phyloP scores from a whole-genome alignment of 2,329 filamentous ascomycete species.

The Zasmidium cellare region DNA sequence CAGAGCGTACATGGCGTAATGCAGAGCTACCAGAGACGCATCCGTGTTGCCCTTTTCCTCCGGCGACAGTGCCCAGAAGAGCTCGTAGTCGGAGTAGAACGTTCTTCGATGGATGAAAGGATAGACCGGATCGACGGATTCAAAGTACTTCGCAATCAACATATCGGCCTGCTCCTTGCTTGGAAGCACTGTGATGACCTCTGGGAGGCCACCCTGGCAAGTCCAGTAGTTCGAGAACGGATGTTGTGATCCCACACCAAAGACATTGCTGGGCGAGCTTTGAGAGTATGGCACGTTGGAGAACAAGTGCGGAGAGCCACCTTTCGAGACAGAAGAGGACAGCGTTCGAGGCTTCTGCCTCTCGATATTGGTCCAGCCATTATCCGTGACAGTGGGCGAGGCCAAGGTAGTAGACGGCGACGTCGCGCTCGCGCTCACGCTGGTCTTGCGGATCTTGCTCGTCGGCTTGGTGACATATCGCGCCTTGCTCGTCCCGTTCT shows the following conservation, averaged over 20 bases:
- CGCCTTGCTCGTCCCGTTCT: slow-evolving; percentile 27
- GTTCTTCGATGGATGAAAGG: slow-evolving; percentile 75
- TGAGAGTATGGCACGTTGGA: slow-evolving; percentile 73
- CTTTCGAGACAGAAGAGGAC: background rate
- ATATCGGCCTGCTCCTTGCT: slow-evolving; percentile 75
- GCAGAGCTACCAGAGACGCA: slow-evolving; percentile 68
- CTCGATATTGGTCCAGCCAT: slow-evolving; percentile 30
- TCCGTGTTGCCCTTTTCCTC: slow-evolving; percentile 62
- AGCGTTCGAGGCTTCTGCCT: background rate
- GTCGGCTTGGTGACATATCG: slow-evolving; percentile 37
- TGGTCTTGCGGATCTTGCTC: slow-evolving; percentile 34
- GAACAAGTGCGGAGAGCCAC: slow-evolving; percentile 53
- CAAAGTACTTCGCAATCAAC: slow-evolving; percentile 56
- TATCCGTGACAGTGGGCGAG: slow-evolving; percentile 28
- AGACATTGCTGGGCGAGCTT: slow-evolving; percentile 72
- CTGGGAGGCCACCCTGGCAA: slow-evolving; percentile 70
- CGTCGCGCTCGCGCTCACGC: slow-evolving; percentile 14
- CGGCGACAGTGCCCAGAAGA: slow-evolving; percentile 66
- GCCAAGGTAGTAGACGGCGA: slow-evolving; percentile 20
- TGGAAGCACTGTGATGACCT: slow-evolving; percentile 74
- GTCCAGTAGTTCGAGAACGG: slow-evolving; percentile 87
- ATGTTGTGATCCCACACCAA: slow-evolving; percentile 76
- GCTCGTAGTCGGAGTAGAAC: slow-evolving; percentile 76
- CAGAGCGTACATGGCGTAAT: slow-evolving; percentile 75
- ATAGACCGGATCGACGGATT: slow-evolving; percentile 74